A percentile compares a stretch with the other conserved stretches of the same genome.
Conservation (phyloP, 352 stramenopile species). For the Pythium brachiatum region DNA sequence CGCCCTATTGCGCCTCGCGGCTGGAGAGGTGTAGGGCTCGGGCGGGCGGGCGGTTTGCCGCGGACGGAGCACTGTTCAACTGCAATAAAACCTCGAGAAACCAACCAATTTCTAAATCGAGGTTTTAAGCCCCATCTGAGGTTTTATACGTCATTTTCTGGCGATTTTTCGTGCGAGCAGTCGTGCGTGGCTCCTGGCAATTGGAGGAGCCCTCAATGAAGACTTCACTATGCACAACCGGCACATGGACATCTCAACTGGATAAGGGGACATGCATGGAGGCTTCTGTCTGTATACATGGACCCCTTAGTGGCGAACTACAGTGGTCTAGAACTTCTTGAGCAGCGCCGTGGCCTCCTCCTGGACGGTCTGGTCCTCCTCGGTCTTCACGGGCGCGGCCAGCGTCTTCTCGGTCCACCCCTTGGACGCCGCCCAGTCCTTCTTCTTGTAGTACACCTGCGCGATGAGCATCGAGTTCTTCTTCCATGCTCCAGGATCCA, state of each 20-base stretch:
- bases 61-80: conserved; percentile 13
- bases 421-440: conserved; percentile 56
- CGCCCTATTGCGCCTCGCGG: conserved; percentile 6
- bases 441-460: conserved; percentile 82
- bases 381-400: conserved; percentile 40
- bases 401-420: conserved; percentile 72
- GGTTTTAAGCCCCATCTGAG: conserved; percentile 12
- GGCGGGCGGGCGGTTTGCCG: conserved; percentile 14
- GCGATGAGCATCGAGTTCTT: conserved; percentile 81
- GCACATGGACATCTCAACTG: not conserved
- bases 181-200: not conserved
- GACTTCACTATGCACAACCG: not conserved
- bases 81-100: conserved; percentile 24
- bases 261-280: not conserved
- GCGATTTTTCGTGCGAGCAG: conserved; percentile 12
- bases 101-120: conserved; percentile 8
- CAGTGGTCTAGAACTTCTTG: conserved; percentile 27
- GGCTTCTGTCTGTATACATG: too few relatives aligned
- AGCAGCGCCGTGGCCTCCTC: conserved; percentile 22
- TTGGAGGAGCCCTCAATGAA: not conserved
- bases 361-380: conserved; percentile 59
- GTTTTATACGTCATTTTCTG: conserved; percentile 10
- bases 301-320: not conserved
- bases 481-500: conserved; percentile 80
- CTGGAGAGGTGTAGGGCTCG: conserved; percentile 23